Evolutionary conservation across 495 filamentous ascomycete species (phyloP).

Genomic region (Tuber microsphaerosporum): DNA sequence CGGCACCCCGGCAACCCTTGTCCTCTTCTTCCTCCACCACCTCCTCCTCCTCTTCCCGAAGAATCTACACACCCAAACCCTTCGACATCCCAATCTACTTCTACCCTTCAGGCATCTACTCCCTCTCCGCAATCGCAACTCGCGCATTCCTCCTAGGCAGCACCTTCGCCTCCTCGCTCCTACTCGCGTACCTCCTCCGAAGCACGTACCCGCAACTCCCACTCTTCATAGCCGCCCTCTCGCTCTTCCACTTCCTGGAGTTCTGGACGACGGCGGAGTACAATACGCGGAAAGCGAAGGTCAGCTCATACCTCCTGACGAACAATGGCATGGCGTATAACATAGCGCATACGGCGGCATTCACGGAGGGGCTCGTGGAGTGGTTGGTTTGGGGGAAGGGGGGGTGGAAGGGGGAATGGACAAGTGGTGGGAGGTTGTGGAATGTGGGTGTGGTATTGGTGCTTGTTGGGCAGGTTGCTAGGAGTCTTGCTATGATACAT

Average conservation of each 20-base stretch:
- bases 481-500: slow-evolving; percentile 76
- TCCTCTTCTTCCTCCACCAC: background rate
- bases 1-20: background rate
- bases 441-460: slow-evolving; percentile 58
- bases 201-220: slow-evolving; percentile 70
- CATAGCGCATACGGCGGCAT: slow-evolving; percentile 66
- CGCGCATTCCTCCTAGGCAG: slow-evolving; percentile 56
- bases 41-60: slow-evolving; percentile 8
- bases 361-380: slow-evolving; percentile 61
- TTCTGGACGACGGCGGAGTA: slow-evolving; percentile 79
- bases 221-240: slow-evolving; percentile 68
- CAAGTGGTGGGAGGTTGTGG: background rate
- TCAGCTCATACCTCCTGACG: slow-evolving; percentile 71
- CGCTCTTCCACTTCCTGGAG: slow-evolving; percentile 91
- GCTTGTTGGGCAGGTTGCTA: slow-evolving; percentile 60
- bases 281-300: slow-evolving; percentile 65
- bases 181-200: slow-evolving; percentile 44
- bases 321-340: slow-evolving; percentile 80
- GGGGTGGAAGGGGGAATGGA: background rate
- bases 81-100: slow-evolving; percentile 32
- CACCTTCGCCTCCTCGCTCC: slow-evolving; percentile 44
- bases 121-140: slow-evolving; percentile 70
- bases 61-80: background rate
- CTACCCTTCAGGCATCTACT: slow-evolving; percentile 56
- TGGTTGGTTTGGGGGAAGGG: slow-evolving; percentile 52